Percentiles rank a stretch among this genome's conserved stretches.
Conservation (phyloP, 2,329 filamentous ascomycete species). For the Neoscytalidium dimidiatum region DNA sequence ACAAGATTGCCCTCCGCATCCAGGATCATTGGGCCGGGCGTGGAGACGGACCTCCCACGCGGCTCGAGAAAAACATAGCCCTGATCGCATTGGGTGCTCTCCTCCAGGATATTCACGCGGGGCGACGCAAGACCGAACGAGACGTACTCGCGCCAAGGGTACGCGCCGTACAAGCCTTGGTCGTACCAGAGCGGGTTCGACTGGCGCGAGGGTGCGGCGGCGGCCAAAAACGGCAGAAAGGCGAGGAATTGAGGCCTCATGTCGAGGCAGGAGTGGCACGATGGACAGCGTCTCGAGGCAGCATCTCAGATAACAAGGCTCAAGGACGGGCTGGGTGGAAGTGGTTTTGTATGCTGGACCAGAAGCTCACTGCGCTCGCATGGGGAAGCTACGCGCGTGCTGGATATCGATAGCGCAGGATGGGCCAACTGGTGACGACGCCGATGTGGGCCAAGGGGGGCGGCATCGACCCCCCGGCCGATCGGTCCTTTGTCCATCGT, state of each 20-base stretch:
- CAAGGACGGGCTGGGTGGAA: background rate
- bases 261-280: background rate
- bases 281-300: background rate
- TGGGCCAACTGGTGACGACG: slow-evolving; percentile 7
- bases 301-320: background rate
- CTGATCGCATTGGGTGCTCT: slow-evolving; percentile 22
- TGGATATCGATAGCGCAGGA: background rate
- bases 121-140: slow-evolving; percentile 20
- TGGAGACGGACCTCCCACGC: slow-evolving; percentile 18
- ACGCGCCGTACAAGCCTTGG: slow-evolving; percentile 18
- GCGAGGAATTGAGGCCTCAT: slow-evolving; percentile 11
- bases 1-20: slow-evolving; percentile 35
- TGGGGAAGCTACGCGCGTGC: slow-evolving; percentile 4
- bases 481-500: background rate
- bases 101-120: slow-evolving; percentile 22
- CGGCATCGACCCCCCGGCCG: background rate
- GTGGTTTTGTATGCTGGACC: background rate
- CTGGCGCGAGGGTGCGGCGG: slow-evolving; percentile 7
- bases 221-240: background rate
- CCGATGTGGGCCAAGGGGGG: slow-evolving; percentile 6
- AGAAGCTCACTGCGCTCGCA: background rate
- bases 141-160: slow-evolving; percentile 15
- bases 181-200: slow-evolving; percentile 20
- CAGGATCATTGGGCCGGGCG: slow-evolving; percentile 36
- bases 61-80: slow-evolving; percentile 22